Evolutionary conservation across 2,329 filamentous ascomycete genomes (phyloP).

Genomic region (Cladosporium velox): DNA sequence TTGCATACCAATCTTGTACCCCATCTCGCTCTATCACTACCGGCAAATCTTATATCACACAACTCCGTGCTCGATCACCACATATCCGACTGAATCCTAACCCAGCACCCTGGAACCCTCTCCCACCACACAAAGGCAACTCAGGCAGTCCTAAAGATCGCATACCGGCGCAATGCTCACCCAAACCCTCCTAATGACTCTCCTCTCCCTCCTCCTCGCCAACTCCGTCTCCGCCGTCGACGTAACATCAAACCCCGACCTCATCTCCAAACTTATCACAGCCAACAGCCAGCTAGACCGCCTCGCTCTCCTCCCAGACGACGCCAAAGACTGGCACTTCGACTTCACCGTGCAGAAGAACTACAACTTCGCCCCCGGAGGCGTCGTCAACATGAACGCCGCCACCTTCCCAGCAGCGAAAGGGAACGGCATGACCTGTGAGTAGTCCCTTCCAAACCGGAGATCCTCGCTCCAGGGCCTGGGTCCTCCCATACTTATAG

Average conservation of each 20-base stretch:
- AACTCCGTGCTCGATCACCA: not conserved
- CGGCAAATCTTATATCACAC: not conserved
- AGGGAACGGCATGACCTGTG: constrained; percentile 51
- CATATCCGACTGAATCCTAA: not conserved
- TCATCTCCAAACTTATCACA: constrained; percentile 42
- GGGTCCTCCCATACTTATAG: not conserved
- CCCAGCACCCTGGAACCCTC: not conserved
- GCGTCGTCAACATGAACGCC: constrained; percentile 55
- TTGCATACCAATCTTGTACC: not conserved
- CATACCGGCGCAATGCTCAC: constrained; percentile 23
- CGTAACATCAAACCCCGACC: constrained; percentile 42
- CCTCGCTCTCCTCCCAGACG: constrained; percentile 41
- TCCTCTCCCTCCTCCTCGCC: constrained; percentile 30
- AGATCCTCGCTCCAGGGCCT: constrained; percentile 10
- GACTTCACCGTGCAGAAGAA: constrained; percentile 49
- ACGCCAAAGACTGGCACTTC: constrained; percentile 51
- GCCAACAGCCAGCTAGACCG: constrained; percentile 51
- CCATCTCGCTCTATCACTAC: not conserved
- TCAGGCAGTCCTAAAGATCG: not conserved
- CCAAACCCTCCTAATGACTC: constrained; percentile 24
- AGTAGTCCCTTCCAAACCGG: constrained; percentile 26
- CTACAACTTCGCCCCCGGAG: constrained; percentile 49
- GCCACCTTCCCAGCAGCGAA: constrained; percentile 54
- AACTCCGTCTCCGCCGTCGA: constrained; percentile 39
- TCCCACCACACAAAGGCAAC: not conserved